Conservation (phyloP, 2,329 filamentous ascomycete species). For the Leptosphaerulina australis region DNA sequence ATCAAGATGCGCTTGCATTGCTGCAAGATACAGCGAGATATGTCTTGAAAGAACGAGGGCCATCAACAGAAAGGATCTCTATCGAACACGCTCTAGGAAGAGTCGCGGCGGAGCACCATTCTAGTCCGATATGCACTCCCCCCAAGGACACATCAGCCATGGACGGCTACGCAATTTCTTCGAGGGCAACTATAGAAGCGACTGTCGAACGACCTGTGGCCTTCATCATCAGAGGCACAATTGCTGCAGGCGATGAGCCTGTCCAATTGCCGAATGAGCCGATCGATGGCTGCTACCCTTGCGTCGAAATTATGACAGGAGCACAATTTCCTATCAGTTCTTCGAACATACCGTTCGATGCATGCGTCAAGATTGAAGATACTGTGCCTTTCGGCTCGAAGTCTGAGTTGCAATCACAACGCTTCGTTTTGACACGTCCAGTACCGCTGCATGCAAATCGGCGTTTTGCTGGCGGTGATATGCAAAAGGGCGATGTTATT, state of each 20-base stretch:
- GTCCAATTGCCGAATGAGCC: neutral
- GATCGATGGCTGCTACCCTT: constrained; percentile 7
- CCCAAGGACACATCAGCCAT: constrained; percentile 15
- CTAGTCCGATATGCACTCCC: constrained; percentile 14
- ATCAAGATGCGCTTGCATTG: constrained; percentile 1
- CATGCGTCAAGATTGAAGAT: constrained; percentile 17
- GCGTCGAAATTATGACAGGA: constrained; percentile 18
- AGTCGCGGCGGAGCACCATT: constrained; percentile 8
- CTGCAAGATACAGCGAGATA: neutral
- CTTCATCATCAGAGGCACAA: constrained; percentile 14
- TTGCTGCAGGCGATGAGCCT: constrained; percentile 6
- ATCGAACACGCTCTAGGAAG: constrained; percentile 10
- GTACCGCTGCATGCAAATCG: constrained; percentile 14
- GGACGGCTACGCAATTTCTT: constrained; percentile 20
- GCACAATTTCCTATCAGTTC: constrained; percentile 11
- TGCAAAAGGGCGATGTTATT: constrained; percentile 8
- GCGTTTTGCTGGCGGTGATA: constrained; percentile 12
- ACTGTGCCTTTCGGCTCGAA: neutral
- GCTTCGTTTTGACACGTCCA: constrained; percentile 6
- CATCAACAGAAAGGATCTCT: constrained; percentile 1
- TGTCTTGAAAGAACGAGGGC: neutral
- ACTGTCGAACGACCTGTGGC: constrained; percentile 7
- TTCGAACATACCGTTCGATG: constrained; percentile 3
- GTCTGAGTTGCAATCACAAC: neutral
- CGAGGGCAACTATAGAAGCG: constrained; percentile 11